Evolutionary conservation across 2,329 filamentous ascomycete genomes (phyloP).

Genomic region (Hyphodiscus sp.): DNA sequence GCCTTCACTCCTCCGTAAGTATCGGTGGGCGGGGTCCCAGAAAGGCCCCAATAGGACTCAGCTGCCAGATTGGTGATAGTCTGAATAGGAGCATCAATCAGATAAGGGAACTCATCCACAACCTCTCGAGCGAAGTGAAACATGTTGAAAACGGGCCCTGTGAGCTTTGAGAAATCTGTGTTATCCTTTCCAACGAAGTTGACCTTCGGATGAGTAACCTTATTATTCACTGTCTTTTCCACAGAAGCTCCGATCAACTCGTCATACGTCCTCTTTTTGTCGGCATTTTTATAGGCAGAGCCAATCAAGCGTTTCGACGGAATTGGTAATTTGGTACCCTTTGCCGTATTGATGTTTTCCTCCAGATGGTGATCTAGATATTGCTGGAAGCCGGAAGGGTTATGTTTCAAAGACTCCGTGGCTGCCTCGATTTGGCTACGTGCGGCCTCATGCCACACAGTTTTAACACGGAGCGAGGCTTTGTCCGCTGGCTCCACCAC

Average conservation of each 20-base stretch:
- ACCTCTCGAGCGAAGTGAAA: constrained; percentile 56
- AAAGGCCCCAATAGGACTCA: constrained; percentile 47
- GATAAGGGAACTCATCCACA: constrained; percentile 59
- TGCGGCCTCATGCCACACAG: constrained; percentile 46
- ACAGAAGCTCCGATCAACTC: background rate
- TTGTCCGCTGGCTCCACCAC: constrained; percentile 31
- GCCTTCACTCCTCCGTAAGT: constrained; percentile 54
- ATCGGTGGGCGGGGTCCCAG: constrained; percentile 52
- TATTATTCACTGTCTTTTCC: background rate
- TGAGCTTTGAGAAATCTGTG: constrained; percentile 1
- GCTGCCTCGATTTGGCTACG: constrained; percentile 35
- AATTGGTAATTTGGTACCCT: constrained; percentile 7
- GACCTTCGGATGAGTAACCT: background rate
- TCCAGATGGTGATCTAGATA: constrained; percentile 13
- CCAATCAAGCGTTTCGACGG: constrained; percentile 28
- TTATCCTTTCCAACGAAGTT: background rate
- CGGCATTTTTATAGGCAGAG: constrained; percentile 14
- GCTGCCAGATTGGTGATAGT: background rate
- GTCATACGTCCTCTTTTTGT: background rate
- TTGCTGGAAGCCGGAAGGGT: constrained; percentile 22
- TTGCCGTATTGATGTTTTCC: constrained; percentile 30
- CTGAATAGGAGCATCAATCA: constrained; percentile 30
- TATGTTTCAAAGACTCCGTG: constrained; percentile 10
- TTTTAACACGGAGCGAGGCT: constrained; percentile 34
- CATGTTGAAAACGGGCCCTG: constrained; percentile 44